Base-by-base conservation (phyloP, 2,329 filamentous ascomycete species). In the Neopestalotiopsis rosae region DNA sequence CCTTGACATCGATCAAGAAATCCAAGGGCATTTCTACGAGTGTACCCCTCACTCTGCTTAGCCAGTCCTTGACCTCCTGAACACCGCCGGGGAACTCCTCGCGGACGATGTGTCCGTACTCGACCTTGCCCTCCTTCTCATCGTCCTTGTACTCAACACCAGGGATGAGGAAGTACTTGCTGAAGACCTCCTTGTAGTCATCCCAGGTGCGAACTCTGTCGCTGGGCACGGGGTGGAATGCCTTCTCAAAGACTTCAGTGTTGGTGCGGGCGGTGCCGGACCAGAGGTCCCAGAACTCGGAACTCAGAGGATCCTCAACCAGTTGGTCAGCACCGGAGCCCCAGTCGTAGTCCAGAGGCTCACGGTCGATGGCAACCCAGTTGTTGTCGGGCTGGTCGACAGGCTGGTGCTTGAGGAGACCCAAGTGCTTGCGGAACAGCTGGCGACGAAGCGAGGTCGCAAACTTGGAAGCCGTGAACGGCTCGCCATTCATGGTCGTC, bases 391-490 rank as follows among this genome's bases (percentile, higher is more conserved):
- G 86, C 3, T 80, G 82, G 69, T 91, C 92, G 74, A 91, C 89
- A 42, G 85, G 83, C 79, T 97, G 94, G 9, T 93, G 86, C 0
- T 91, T 91, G 10, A 97, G 85, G 9, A 97, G 86, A 58, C 95
- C 95, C 1, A 98, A 88, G 78, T 98, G 95, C 83, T 98, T 97
- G 73, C 95, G 90, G 89, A 94, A 97, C 71, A 98, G 89, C 78
- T 94, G 90, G 45, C 95, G 89, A 28, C 95, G 92, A 12, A 98
- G 90, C 1, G 91, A 93, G 5, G 93, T 85, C 1, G 94, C 94
- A 76, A 95, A 95, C 68, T 88, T 87, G 9, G 90, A 91, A 7
- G 93, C 95, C 40, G 85, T 87, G 83, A 87, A 97, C 0, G 89
- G 89, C 28, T 86, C 83, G 3, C 93, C 93, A 71, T 91, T 87